Base-by-base conservation (phyloP, 2,329 filamentous ascomycete genomes). In the Arthroderma uncinatum region DNA sequence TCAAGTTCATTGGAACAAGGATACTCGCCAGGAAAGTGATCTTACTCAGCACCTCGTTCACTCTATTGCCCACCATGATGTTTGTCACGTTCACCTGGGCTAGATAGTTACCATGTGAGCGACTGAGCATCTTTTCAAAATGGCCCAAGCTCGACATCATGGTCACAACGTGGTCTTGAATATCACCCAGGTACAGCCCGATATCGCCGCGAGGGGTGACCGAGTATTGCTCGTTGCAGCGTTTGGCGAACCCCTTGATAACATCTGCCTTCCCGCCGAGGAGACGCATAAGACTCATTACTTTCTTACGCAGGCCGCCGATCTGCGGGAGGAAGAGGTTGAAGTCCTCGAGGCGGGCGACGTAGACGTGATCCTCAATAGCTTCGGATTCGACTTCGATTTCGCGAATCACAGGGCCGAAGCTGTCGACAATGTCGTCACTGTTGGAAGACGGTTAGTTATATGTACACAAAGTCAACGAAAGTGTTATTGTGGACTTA, bases 211-310 rank as follows among this genome's bases (percentile, higher is more conserved):
- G 87, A 5, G 93, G 93, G 1, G 93, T 95, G 55, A 97, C 87
- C 63, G 89, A 87, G 77, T 95, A 97, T 62, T 95, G 89, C 68
- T 96, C 92, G 70, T 97, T 98, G 81, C 93, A 98, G 54, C 94
- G 89, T 77, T 98, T 98, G 55, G 93, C 94, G 68, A 98, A 98
- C 30, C 92, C 91, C 64, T 89, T 90, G 66, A 98, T 89, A 58
- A 98, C 93, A 70, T 98, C 93, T n/a, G 93, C 93, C 73, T 98
- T 98, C 67, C 92, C 92, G 56, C 92, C 92, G 0, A 98, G 79
- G 6, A 98, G 84, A 44, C 94, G 88, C 78, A 96, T 87, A 63
- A 98, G 78, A 47, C 86, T 87, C 82, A 97, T 93, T 58, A 93
- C 90, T 64, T 93, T 94, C 78, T 96, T 96, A 66, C 93, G 89